phyloP scores from a whole-genome alignment of 768 basidiomycete species.

The Macrolepiota albuminosa region DNA sequence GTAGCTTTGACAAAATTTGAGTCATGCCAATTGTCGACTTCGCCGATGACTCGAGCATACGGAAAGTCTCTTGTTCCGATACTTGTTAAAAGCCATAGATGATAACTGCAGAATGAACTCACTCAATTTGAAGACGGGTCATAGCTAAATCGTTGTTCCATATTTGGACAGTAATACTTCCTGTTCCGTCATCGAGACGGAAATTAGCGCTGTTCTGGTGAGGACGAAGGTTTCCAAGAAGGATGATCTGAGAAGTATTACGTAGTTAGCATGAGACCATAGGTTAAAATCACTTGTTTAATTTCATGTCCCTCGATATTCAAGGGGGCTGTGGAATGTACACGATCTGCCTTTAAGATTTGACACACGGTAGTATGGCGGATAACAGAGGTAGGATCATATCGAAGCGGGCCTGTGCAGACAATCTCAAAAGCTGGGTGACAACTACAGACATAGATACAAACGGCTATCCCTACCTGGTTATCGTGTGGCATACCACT shows the following conservation, averaged over 20 bases:
- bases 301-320: background rate
- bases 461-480: background rate
- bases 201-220: background rate
- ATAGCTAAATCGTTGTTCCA: background rate
- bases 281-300: background rate
- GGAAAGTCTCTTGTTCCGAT: background rate
- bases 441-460: background rate
- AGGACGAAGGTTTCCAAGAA: background rate
- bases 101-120: background rate
- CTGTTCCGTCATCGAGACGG: background rate
- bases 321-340: background rate
- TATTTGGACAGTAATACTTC: background rate
- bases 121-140: background rate
- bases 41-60: constrained; percentile 3
- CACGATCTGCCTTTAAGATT: background rate
- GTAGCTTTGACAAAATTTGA: background rate
- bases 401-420: background rate
- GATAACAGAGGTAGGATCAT: background rate
- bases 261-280: background rate
- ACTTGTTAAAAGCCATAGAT: background rate
- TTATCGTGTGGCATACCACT: background rate
- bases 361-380: constrained; percentile 1
- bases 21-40: background rate
- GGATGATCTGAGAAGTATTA: background rate
- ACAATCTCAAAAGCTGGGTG: background rate